Conservation (phyloP, 2,329 filamentous ascomycete species). For the Sordariomycetes sp. region DNA sequence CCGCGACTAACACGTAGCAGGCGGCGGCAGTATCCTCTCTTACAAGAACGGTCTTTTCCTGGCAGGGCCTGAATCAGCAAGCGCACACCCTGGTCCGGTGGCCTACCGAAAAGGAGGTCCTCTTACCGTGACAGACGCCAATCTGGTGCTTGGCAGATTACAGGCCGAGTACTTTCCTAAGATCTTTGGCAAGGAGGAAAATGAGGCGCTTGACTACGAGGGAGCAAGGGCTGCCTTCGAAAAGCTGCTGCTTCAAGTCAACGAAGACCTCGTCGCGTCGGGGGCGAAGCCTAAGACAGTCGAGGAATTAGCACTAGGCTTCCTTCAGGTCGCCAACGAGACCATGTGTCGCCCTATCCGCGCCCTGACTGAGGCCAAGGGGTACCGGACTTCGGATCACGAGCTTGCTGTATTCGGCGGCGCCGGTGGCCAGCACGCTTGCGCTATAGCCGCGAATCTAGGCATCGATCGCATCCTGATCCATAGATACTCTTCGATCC, state of each 20-base stretch:
- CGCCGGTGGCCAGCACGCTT: slow-evolving; percentile 18
- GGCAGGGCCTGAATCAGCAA: slow-evolving; percentile 63
- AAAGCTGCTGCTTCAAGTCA: too few species aligned
- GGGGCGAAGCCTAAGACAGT: slow-evolving; percentile 11
- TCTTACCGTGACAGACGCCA: slow-evolving; percentile 64
- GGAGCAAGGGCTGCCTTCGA: slow-evolving; percentile 28
- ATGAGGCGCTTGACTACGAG: slow-evolving; percentile 30
- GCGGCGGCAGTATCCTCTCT: slow-evolving; percentile 44
- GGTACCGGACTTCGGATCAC: slow-evolving; percentile 13
- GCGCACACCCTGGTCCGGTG: slow-evolving; percentile 62
- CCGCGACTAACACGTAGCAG: too few species aligned
- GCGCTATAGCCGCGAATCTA: slow-evolving; percentile 17
- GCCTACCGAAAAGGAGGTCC: slow-evolving; percentile 64
- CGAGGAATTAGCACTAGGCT: slow-evolving; percentile 48
- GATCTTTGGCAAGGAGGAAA: too few species aligned
- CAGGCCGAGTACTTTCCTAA: slow-evolving; percentile 58
- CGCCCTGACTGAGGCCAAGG: slow-evolving; percentile 16
- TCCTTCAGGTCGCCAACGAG: slow-evolving; percentile 65
- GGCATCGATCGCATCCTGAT: slow-evolving; percentile 20
- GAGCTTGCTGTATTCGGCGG: slow-evolving; percentile 15
- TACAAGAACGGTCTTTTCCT: slow-evolving; percentile 64
- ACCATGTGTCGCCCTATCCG: slow-evolving; percentile 64
- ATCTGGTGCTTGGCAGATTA: slow-evolving; percentile 54
- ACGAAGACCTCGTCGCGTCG: slow-evolving; percentile 14
- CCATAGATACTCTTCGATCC: slow-evolving; percentile 21